A percentile compares a stretch with the other conserved stretches of the same genome.
Evolutionary conservation across 2,329 filamentous ascomycete genomes (phyloP).

Genomic region (Mollisia scopiformis): DNA sequence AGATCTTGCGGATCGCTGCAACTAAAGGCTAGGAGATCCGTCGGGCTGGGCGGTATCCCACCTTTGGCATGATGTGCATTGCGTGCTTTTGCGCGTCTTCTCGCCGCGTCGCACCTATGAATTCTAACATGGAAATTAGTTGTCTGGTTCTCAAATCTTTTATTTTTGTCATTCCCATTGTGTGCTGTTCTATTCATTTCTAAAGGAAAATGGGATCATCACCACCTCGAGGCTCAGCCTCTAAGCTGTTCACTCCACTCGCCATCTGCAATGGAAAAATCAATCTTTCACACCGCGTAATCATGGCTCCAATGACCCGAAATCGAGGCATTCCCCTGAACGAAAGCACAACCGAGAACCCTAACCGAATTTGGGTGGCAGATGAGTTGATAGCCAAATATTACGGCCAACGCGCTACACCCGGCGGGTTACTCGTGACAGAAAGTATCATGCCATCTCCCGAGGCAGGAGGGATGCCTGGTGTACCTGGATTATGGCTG

Average conservation of each 20-base stretch:
- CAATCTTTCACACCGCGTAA: conserved; percentile 51
- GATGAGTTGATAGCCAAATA: conserved; percentile 47
- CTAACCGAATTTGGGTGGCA: conserved; percentile 47
- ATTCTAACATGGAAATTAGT: neutral
- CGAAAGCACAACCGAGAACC: neutral
- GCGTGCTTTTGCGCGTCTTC: conserved; percentile 2
- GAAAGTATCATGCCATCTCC: conserved; percentile 58
- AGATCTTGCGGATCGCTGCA: neutral
- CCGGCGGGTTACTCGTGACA: conserved; percentile 58
- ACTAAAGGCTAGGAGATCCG: conserved; percentile 1
- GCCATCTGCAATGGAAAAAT: conserved; percentile 36
- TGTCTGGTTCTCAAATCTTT: neutral
- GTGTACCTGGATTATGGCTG: conserved; percentile 60
- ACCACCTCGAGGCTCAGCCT: conserved; percentile 2
- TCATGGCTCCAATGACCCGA: conserved; percentile 44
- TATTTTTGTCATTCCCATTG: neutral
- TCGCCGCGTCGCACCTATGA: neutral
- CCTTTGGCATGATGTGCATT: neutral
- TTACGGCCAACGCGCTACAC: conserved; percentile 54
- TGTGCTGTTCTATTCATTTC: neutral
- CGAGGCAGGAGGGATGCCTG: conserved; percentile 47
- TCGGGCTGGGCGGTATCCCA: conserved; percentile 1
- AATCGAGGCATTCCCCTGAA: conserved; percentile 13
- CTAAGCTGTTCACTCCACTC: conserved; percentile 42
- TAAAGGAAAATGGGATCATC: neutral